Conservation (phyloP, 805 yeast species). For the Ogataea ganodermae region DNA sequence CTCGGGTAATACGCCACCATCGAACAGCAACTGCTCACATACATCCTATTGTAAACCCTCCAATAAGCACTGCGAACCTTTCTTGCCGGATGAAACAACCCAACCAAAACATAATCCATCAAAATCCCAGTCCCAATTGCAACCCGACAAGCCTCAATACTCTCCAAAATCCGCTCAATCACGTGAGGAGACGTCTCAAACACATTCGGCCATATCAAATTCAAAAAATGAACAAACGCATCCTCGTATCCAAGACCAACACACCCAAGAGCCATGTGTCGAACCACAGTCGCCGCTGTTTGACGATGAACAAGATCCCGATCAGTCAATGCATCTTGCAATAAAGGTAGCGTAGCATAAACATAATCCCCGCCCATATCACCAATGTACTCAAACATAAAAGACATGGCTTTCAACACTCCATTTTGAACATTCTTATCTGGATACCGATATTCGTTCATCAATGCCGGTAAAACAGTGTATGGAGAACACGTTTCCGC, state of each 20-base stretch:
- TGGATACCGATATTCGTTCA: conserved; percentile 93
- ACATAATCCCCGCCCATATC: conserved; percentile 79
- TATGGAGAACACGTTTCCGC: conserved; percentile 93
- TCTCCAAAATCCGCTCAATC: conserved; percentile 76
- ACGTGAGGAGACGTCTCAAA: conserved; percentile 97
- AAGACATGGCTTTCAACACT: conserved; percentile 85
- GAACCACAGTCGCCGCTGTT: conserved; percentile 86
- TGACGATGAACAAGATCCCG: conserved; percentile 93
- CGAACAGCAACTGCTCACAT: conserved; percentile 71
- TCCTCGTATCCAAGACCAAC: conserved; percentile 76
- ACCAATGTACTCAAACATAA: conserved; percentile 89
- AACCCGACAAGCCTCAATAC: conserved; percentile 69
- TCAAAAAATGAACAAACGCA: conserved; percentile 79
- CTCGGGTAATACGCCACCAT: conserved; percentile 83
- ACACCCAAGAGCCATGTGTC: conserved; percentile 79
- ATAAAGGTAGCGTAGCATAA: conserved; percentile 71
- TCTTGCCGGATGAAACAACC: conserved; percentile 90
- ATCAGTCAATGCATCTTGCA: conserved; percentile 89
- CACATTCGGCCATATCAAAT: conserved; percentile 82
- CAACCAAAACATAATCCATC: conserved; percentile 79
- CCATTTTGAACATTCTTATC: conserved; percentile 95
- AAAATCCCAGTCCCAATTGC: conserved; percentile 77
- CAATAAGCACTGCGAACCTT: conserved; percentile 85
- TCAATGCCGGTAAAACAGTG: conserved; percentile 88
- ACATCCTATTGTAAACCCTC: conserved; percentile 77